Percentiles rank a stretch among this genome's conserved stretches.
Evolutionary conservation across 495 filamentous ascomycete genomes (phyloP).

Genomic region (Pseudomonodictys pantanalensis): DNA sequence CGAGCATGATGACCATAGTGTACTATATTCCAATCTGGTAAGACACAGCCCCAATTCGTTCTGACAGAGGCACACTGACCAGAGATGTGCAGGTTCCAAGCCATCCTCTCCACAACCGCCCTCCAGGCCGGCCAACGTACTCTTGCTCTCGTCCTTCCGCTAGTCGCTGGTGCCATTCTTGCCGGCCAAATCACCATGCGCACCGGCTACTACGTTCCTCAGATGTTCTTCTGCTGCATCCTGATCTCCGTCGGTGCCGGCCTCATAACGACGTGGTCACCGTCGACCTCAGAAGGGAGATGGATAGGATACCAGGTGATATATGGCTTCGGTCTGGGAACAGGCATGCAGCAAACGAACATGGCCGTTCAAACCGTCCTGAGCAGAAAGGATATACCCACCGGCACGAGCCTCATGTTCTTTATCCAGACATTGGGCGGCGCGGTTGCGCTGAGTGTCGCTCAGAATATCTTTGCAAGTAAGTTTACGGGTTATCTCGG

Average conservation of each 20-base stretch:
- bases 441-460: conserved; percentile 7
- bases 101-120: conserved; percentile 3
- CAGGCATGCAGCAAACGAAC: conserved; percentile 2
- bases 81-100: too few species aligned
- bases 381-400: background rate
- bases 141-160: conserved; percentile 26
- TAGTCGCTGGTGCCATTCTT: conserved; percentile 46
- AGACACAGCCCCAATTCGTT: too few species aligned
- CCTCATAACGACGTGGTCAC: background rate
- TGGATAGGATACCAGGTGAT: conserved; percentile 28
- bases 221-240: conserved; percentile 1
- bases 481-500: conserved; percentile 47
- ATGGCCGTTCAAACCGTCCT: conserved; percentile 4
- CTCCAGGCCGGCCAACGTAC: conserved; percentile 8
- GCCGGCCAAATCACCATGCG: background rate
- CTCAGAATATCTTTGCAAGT: conserved; percentile 5
- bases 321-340: background rate
- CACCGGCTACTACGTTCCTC: conserved; percentile 15
- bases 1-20: background rate
- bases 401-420: conserved; percentile 18
- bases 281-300: background rate
- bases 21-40: conserved; percentile 27
- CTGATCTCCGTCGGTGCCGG: conserved; percentile 22
- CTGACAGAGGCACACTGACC: too few species aligned
- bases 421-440: conserved; percentile 16